Conservation (phyloP, 139 green algal genomes). For the Raphidocelis subcapitata region DNA sequence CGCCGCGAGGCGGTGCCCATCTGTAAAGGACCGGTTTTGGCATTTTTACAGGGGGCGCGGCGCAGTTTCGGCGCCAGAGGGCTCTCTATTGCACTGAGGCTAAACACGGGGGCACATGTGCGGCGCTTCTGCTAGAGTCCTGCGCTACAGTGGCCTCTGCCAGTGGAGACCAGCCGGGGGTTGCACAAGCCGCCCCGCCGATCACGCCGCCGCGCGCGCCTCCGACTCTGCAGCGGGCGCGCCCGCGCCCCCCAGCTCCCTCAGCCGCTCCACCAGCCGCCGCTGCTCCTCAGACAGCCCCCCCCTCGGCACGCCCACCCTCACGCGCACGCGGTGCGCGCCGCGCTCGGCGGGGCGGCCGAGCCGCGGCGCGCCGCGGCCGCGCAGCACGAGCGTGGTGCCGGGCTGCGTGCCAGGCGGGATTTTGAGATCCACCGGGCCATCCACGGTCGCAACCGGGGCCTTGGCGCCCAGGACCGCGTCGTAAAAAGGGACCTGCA, state of each 20-base stretch:
- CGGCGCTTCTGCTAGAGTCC: no score
- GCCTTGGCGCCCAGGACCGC: slow-evolving; percentile 93
- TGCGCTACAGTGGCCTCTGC: no score
- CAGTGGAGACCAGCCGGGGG: no score
- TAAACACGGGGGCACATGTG: no score
- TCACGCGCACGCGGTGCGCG: slow-evolving; percentile 91
- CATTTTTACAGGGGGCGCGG: no score
- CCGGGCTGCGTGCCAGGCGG: slow-evolving; percentile 93
- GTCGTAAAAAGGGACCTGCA: slow-evolving; percentile 79
- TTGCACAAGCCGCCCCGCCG: no score
- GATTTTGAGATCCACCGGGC: slow-evolving; percentile 95
- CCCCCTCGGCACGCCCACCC: slow-evolving; percentile 94
- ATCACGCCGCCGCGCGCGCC: no score
- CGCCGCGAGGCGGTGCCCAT: no score
- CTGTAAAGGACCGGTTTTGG: no score
- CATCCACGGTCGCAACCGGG: slow-evolving; percentile 90
- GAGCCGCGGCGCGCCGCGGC: slow-evolving; percentile 91
- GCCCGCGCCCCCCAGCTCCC: slow-evolving; percentile 52
- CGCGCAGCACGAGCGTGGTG: slow-evolving; percentile 97
- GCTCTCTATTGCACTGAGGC: no score
- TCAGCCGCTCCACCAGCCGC: slow-evolving; percentile 92
- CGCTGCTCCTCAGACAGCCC: slow-evolving; percentile 79
- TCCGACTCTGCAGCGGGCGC: no score
- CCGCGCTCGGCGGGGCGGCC: slow-evolving; percentile 70
- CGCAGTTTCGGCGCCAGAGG: no score